Evolutionary conservation across 1,284 basidiomycete genomes (phyloP), one percentile per base, ranked within the genome.

Genomic region (Pascua sp.): DNA sequence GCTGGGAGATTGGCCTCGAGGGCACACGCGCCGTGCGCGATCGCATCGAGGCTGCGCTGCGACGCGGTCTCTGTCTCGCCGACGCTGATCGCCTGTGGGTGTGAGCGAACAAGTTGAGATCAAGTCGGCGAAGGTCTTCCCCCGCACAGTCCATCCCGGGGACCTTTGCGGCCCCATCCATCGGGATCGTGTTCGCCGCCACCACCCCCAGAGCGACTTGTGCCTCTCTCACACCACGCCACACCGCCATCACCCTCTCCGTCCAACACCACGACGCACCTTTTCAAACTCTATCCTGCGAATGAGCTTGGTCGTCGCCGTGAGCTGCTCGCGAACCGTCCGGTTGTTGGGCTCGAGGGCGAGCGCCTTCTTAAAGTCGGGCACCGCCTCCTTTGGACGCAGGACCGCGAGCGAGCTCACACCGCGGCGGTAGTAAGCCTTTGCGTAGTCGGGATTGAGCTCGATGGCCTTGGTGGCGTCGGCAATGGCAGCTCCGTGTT

Each of bases 371-470:
- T 87, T 90, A 77, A 96, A 89, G 77, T 97, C 93, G 17, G 83
- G 78, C 15, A 96, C 83, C 5, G 94, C 92, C 48, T 85, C 78
- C 64, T 90, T 89, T 46, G 89, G 89, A 69, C 89, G 88, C 58
- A 97, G 78, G 53, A 92, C 90, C 70, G 95, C 89, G 57, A 99
- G 83, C 69, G 95, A 86, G 63, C 93, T 96, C 66, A 89, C 88
- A 49, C 91, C 95, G 51, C 96, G 88, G 61, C 93, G 90, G 71
- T 73, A 78, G 66, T 71, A 75, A 4, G 74, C 74, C 75, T 98
- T 98, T 56, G 87, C 87, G 73, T 96, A 97, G 67, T 86, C 87
- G 1, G 90, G 84, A 77, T 98, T 91, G 62, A 98, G 79, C 63
- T 88, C 82, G 59, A 98, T 89, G 8, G 95, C 96, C 70, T 86